Conservation (phyloP, 768 basidiomycete genomes). For the Phlegmacium glaucopus region DNA sequence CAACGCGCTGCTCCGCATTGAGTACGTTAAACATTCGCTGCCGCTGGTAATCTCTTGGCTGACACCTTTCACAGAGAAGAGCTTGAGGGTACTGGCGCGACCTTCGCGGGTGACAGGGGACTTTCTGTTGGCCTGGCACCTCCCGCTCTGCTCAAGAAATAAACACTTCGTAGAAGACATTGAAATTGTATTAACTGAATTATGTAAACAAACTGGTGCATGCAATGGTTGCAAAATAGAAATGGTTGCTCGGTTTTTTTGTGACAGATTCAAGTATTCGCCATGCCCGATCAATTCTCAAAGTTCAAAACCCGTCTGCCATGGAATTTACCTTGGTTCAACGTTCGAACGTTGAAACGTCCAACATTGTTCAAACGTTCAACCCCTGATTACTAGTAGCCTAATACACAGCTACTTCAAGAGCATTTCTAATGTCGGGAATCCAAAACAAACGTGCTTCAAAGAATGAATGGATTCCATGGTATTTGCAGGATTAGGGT, state of each 20-base stretch:
- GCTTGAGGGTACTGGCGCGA: slow-evolving; percentile 54
- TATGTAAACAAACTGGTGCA: background rate
- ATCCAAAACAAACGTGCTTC: too few species aligned
- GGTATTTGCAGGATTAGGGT: background rate
- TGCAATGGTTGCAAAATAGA: too few species aligned
- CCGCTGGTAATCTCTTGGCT: slow-evolving; percentile 3
- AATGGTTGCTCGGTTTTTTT: too few species aligned
- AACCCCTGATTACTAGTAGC: too few species aligned
- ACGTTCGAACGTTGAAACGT: too few species aligned
- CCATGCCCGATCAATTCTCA: background rate
- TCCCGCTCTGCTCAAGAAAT: slow-evolving; percentile 69
- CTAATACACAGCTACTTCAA: too few species aligned
- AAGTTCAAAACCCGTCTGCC: too few species aligned
- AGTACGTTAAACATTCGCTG: slow-evolving; percentile 47
- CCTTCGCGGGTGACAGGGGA: slow-evolving; percentile 72
- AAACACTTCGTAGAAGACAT: too few species aligned
- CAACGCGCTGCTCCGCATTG: slow-evolving; percentile 86
- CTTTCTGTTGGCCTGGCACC: slow-evolving; percentile 67
- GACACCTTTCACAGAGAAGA: slow-evolving; percentile 35
- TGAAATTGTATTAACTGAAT: too few species aligned
- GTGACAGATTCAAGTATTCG: background rate
- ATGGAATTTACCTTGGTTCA: too few species aligned
- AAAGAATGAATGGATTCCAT: background rate
- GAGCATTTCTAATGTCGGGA: too few species aligned
- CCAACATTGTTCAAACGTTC: too few species aligned